Evolutionary conservation across 805 yeast species (phyloP).

Genomic region (Priceomyces fermenticarens): DNA sequence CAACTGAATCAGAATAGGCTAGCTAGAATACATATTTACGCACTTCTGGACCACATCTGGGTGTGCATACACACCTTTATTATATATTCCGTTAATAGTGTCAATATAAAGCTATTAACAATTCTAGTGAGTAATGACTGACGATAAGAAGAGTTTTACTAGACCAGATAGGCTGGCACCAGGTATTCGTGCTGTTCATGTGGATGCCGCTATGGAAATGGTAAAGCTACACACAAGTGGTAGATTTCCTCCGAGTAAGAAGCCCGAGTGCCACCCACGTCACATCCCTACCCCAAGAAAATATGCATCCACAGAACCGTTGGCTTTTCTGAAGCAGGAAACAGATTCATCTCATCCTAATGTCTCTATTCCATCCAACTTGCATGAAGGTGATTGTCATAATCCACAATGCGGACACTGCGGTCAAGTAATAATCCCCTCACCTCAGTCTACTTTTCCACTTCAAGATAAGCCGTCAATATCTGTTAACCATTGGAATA

Average conservation of each 20-base stretch:
- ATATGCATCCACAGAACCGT: not conserved
- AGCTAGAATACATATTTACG: too few relatives aligned
- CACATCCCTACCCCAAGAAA: not conserved
- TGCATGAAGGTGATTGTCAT: constrained; percentile 33
- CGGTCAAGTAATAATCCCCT: constrained; percentile 73
- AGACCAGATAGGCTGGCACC: constrained; percentile 1
- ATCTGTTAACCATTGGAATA: constrained; percentile 69
- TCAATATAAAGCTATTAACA: not conserved
- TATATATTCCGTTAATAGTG: not conserved
- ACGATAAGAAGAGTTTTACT: constrained; percentile 1
- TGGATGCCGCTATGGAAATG: constrained; percentile 64
- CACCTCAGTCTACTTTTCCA: constrained; percentile 67
- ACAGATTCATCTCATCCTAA: constrained; percentile 1
- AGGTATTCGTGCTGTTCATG: constrained; percentile 55
- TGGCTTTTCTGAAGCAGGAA: not conserved
- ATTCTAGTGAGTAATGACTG: constrained; percentile 1
- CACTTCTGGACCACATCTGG: too few relatives aligned
- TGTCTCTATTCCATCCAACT: constrained; percentile 42
- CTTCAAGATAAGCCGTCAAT: constrained; percentile 67
- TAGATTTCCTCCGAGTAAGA: constrained; percentile 19
- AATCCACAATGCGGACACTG: constrained; percentile 59
- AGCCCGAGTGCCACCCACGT: not conserved
- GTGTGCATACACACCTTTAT: not conserved
- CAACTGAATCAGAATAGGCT: constrained; percentile 6
- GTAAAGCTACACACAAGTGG: constrained; percentile 47